Conservation (phyloP, 371 early-diverging fungal genomes). For the Mortierella sp. region DNA sequence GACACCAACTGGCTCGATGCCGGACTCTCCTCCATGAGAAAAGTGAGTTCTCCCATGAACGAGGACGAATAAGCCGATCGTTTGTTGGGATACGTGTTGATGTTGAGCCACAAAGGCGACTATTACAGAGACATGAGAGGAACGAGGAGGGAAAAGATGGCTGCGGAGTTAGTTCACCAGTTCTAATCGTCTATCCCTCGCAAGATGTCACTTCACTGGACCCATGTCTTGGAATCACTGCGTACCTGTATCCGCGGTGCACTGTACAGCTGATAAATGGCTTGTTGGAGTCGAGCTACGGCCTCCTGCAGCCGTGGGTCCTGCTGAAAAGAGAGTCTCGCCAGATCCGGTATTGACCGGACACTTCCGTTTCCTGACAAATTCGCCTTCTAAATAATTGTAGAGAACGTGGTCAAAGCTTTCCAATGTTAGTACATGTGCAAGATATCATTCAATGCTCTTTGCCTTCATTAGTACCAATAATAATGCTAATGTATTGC, state of each 20-base stretch:
- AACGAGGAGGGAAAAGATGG: too few species aligned
- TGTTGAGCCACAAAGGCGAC: slow-evolving; percentile 77
- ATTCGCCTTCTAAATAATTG: slow-evolving; percentile 38
- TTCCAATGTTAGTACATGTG: background rate
- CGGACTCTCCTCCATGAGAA: slow-evolving; percentile 59
- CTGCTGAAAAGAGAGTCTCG: slow-evolving; percentile 65
- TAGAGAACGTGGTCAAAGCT: too few species aligned
- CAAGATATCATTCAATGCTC: background rate
- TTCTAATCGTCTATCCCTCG: background rate
- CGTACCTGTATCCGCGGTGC: slow-evolving; percentile 75
- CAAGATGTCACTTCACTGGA: too few species aligned
- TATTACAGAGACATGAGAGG: slow-evolving; percentile 22
- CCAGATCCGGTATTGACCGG: slow-evolving; percentile 52
- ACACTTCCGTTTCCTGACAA: slow-evolving; percentile 25
- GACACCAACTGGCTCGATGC: slow-evolving; percentile 59
- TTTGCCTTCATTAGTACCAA: too few species aligned
- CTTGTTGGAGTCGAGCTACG: slow-evolving; percentile 65
- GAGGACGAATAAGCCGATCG: slow-evolving; percentile 62
- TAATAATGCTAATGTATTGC: too few species aligned
- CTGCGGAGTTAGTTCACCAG: background rate
- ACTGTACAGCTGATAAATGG: slow-evolving; percentile 66
- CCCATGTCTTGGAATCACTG: too few species aligned
- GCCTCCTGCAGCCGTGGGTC: slow-evolving; percentile 64
- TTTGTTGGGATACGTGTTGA: slow-evolving; percentile 72
- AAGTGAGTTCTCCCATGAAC: slow-evolving; percentile 65